Evolutionary conservation across 176 grass and related monocot genomes (phyloP), one percentile per base, ranked within the genome.

Genomic region (Zoysia japonica): DNA sequence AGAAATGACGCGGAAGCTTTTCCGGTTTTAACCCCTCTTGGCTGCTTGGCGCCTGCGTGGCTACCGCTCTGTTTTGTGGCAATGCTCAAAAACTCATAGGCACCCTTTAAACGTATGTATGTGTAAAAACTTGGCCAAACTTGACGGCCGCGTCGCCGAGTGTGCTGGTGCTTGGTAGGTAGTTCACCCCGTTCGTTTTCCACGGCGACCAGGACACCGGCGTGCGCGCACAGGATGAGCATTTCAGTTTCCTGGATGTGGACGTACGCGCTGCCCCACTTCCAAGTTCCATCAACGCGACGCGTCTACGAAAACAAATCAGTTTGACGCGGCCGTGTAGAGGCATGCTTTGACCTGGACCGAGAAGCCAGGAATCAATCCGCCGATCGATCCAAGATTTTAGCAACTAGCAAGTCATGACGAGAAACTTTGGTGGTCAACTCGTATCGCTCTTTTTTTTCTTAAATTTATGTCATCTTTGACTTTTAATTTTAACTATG

Each of bases 1-100:
- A 44, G 78, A 83, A 82, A 81, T 61, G 56, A 77, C 87, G 17
- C 13, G 60, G 82, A 89, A 89, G 82, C 28, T 28, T 28, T 28
- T 28, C 28, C 28, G 28, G 28, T 28, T 28, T 28, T 28, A 28
- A 28, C 28, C 28, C 28, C 70, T 76, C 67, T 79, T 88, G 49
- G 35, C 53, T 52, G 57, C 63, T 76, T 70, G 70, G 19, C 72
- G 57, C 6, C 9, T 53, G 19, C 43, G 16, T 61, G 57, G 43
- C 47, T 37, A 12, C 28, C 46, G 28, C 70, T 10, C 84, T 70
- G 65, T 80, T 80, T 75, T 20, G 0, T 3, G 6, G 8, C 28
- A 28, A 28, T 28, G 28, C 28, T 28, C 28, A 28, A 28, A 28
- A 28, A 28, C 28, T 28, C 28, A 28, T 28, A 28, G 28, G 28